Percentiles rank a stretch among this genome's conserved stretches.
phyloP scores from a whole-genome alignment of 371 early-diverging fungal species.

The Coemansia sp. region DNA sequence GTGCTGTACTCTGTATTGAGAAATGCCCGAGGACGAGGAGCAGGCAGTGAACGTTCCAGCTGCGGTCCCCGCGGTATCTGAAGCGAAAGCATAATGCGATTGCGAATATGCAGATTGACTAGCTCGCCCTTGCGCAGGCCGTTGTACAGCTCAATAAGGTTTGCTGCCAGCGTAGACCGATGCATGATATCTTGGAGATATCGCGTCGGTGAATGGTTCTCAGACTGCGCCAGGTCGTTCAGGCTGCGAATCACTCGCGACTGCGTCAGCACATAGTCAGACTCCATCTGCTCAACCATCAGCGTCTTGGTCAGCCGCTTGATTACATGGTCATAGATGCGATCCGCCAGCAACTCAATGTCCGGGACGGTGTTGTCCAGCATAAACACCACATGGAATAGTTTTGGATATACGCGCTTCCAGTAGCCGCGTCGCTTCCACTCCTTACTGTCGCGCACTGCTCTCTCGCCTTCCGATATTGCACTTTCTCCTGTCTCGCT shows the following conservation, averaged over 20 bases:
- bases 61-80: conserved; percentile 48
- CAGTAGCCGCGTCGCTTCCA: conserved; percentile 47
- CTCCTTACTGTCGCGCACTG: conserved; percentile 49
- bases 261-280: conserved; percentile 49
- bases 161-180: conserved; percentile 33
- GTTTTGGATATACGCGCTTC: conserved; percentile 37
- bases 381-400: conserved; percentile 51
- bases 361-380: conserved; percentile 46
- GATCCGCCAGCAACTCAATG: conserved; percentile 43
- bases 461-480: conserved; percentile 47
- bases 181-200: conserved; percentile 34
- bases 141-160: conserved; percentile 42
- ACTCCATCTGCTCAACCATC: conserved; percentile 49
- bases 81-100: conserved; percentile 48
- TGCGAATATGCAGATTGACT: conserved; percentile 45
- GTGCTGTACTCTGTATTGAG: conserved; percentile 11
- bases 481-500: conserved; percentile 49
- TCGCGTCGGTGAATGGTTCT: conserved; percentile 15
- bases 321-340: conserved; percentile 45
- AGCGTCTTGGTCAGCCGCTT: conserved; percentile 48
- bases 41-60: conserved; percentile 27
- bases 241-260: conserved; percentile 45
- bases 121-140: conserved; percentile 41
- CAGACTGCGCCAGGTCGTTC: conserved; percentile 39
- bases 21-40: conserved; percentile 8